These are phyloP conservation scores for Coleophoma cylindrospora DNA, from an alignment of 2,329 filamentous ascomycete species.

Conservation along the genomic window DNA sequence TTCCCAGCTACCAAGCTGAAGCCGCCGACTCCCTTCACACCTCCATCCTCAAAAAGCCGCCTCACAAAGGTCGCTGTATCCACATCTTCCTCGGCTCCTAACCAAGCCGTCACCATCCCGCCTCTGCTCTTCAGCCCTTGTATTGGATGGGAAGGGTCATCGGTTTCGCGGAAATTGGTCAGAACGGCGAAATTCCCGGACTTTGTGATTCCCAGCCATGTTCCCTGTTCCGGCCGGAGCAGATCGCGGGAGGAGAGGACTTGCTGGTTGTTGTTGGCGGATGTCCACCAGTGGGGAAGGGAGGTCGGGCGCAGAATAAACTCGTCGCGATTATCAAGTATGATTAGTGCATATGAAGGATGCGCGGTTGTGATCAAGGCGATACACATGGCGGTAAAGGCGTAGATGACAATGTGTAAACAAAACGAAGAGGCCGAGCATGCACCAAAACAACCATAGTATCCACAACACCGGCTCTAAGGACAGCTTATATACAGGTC, in stretches of 20 bases:
- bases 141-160: conserved; percentile 46
- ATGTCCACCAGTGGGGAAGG: conserved; percentile 56
- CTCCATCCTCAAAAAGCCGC: conserved; percentile 42
- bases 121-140: conserved; percentile 53
- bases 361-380: conserved; percentile 71
- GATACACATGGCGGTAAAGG: conserved; percentile 62
- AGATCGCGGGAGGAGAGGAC: conserved; percentile 58
- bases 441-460: too few relatives aligned
- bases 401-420: neutral
- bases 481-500: too few relatives aligned
- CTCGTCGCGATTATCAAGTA: conserved; percentile 76
- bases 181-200: conserved; percentile 57
- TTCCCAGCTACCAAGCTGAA: conserved; percentile 65
- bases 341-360: conserved; percentile 68
- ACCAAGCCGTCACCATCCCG: conserved; percentile 59
- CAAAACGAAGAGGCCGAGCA: neutral
- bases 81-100: conserved; percentile 44
- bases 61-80: conserved; percentile 45
- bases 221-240: conserved; percentile 56
- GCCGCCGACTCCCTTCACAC: conserved; percentile 57
- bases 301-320: conserved; percentile 61
- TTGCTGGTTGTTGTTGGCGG: conserved; percentile 16
- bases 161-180: conserved; percentile 61
- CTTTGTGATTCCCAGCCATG: conserved; percentile 60
- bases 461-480: too few relatives aligned